Evolutionary conservation across 2,329 filamentous ascomycete species (phyloP).

Genomic region (Epichloe sibirici): DNA sequence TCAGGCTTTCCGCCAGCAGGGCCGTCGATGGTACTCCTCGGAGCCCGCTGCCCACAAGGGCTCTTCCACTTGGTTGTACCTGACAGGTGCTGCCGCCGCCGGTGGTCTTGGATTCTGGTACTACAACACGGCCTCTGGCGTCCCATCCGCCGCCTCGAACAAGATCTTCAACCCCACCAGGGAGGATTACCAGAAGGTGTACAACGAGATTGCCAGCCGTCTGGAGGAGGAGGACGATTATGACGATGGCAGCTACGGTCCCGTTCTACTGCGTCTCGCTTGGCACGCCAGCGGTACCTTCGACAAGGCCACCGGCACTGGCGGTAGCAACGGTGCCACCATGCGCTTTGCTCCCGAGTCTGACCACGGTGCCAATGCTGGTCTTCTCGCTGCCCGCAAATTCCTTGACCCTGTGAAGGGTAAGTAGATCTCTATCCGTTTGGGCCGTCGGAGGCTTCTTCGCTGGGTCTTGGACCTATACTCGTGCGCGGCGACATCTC

Average conservation of each 20-base stretch:
- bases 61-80: conserved; percentile 39
- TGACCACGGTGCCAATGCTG: conserved; percentile 88
- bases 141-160: conserved; percentile 32
- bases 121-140: conserved; percentile 47
- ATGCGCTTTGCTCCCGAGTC: conserved; percentile 90
- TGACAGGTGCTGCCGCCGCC: conserved; percentile 44
- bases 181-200: conserved; percentile 91
- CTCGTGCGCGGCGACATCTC: background rate
- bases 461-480: too few species aligned
- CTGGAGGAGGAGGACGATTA: conserved; percentile 89
- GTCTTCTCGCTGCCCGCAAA: conserved; percentile 72
- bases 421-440: conserved; percentile 24
- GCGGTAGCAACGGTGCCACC: conserved; percentile 89
- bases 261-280: conserved; percentile 77
- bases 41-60: conserved; percentile 42
- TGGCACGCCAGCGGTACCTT: conserved; percentile 94
- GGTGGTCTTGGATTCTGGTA: conserved; percentile 55
- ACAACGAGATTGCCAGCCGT: conserved; percentile 68
- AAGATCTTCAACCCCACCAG: conserved; percentile 61
- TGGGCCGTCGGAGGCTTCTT: too few species aligned
- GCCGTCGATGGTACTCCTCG: conserved; percentile 70
- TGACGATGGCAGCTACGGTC: conserved; percentile 92
- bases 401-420: conserved; percentile 88
- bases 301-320: conserved; percentile 76
- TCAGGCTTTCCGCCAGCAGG: conserved; percentile 60